phyloP scores from a whole-genome alignment of 129 eudicot species.

The Tagetes erecta region DNA sequence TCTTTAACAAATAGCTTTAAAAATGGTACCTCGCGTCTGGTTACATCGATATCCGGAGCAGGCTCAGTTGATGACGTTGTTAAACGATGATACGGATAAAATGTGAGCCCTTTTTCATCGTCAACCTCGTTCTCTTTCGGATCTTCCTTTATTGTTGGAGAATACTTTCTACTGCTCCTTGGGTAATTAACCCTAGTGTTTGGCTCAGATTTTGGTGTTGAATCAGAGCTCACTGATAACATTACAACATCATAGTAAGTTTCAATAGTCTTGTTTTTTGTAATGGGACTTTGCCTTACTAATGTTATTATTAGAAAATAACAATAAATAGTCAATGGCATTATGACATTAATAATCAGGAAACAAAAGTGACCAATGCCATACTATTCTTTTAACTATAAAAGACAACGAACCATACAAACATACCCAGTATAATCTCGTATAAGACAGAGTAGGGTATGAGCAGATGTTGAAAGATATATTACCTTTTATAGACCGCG shows the following conservation, averaged over 20 bases:
- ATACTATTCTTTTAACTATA: too few species aligned
- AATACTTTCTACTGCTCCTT: slow-evolving; percentile 45
- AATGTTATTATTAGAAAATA: too few species aligned
- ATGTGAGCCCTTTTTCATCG: slow-evolving; percentile 61
- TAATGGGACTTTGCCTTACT: too few species aligned
- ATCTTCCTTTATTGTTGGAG: slow-evolving; percentile 55
- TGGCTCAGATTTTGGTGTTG: slow-evolving; percentile 45
- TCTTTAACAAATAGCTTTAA: not conserved
- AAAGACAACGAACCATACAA: too few species aligned
- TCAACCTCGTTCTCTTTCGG: slow-evolving; percentile 58
- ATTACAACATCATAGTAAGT: not conserved
- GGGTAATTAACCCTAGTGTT: slow-evolving; percentile 49
- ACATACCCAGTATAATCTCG: too few species aligned
- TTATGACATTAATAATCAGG: too few species aligned
- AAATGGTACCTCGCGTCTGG: slow-evolving; percentile 75
- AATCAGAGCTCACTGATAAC: slow-evolving; percentile 42
- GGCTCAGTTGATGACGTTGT: slow-evolving; percentile 66
- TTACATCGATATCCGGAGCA: slow-evolving; percentile 65
- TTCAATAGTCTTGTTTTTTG: not conserved
- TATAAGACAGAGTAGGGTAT: too few species aligned
- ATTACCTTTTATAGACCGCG: slow-evolving; percentile 72
- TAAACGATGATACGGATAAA: slow-evolving; percentile 70
- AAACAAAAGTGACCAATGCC: too few species aligned
- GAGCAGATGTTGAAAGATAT: not conserved
- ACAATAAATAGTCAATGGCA: too few species aligned